phyloP scores from a whole-genome alignment of 352 stramenopile species.

The Pythium diclinum region DNA sequence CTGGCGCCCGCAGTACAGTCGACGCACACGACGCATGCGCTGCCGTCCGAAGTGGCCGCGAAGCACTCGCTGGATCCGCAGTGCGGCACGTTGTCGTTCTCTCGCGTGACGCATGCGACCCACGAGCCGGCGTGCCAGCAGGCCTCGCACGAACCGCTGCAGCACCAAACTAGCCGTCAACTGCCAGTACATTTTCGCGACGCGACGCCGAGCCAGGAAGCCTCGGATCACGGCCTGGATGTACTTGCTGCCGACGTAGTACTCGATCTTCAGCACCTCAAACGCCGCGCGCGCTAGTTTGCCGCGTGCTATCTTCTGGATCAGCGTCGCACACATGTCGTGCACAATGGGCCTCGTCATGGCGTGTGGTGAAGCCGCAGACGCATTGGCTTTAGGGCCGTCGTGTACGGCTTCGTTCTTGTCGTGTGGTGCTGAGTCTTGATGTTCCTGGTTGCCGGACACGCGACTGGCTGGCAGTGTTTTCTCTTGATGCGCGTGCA shows the following conservation, averaged over 20 bases:
- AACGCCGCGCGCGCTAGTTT: constrained; percentile 63
- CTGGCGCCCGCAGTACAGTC: constrained; percentile 34
- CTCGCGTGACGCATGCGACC: constrained; percentile 24
- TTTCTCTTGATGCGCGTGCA: background rate
- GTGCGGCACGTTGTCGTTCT: constrained; percentile 22
- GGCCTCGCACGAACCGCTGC: constrained; percentile 52
- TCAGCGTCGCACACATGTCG: constrained; percentile 70
- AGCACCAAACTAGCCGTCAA: constrained; percentile 53
- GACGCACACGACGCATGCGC: constrained; percentile 55
- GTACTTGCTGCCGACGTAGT: constrained; percentile 66
- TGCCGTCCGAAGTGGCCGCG: constrained; percentile 56
- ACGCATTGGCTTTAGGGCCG: background rate
- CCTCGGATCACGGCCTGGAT: constrained; percentile 71
- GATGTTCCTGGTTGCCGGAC: background rate
- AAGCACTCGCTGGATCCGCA: constrained; percentile 53
- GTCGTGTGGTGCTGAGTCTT: background rate
- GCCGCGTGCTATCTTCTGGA: constrained; percentile 72
- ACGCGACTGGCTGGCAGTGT: background rate
- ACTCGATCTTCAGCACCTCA: constrained; percentile 59
- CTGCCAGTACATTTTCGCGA: constrained; percentile 67
- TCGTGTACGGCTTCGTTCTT: background rate
- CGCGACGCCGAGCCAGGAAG: constrained; percentile 58
- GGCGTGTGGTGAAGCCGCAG: background rate
- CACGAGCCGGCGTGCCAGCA: constrained; percentile 43
- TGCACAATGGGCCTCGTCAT: constrained; percentile 37